A percentile compares a stretch with the other conserved stretches of the same genome.
Conservation (phyloP, 805 yeast species). For the Nadsonia fulvescens region DNA sequence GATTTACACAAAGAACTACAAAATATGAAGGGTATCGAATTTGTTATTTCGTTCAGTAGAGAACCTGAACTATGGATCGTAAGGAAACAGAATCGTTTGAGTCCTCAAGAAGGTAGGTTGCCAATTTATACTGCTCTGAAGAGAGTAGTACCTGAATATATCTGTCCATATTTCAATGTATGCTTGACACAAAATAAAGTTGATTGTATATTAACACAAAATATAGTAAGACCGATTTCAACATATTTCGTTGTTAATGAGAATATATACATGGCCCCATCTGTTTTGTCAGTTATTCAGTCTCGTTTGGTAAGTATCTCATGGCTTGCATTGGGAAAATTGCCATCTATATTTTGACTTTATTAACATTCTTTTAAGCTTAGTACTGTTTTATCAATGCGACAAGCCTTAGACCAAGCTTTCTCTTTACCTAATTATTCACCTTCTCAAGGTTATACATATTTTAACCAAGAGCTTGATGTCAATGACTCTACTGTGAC, state of each 20-base stretch:
- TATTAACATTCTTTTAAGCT: no score
- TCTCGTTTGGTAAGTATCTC: no score
- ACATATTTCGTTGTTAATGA: constrained; percentile 86
- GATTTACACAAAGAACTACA: constrained; percentile 38
- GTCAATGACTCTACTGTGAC: no score
- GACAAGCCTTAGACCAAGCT: constrained; percentile 29
- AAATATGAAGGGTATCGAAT: constrained; percentile 77
- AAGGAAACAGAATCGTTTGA: constrained; percentile 54
- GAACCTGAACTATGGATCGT: constrained; percentile 93
- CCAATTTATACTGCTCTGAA: no score
- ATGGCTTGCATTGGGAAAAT: no score
- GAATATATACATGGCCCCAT: constrained; percentile 81
- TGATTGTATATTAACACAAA: no score
- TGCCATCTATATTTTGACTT: no score
- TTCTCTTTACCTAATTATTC: constrained; percentile 34
- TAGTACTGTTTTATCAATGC: constrained; percentile 27
- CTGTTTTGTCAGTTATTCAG: constrained; percentile 50
- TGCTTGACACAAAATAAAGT: no score
- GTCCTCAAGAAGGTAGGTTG: constrained; percentile 32
- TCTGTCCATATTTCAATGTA: no score
- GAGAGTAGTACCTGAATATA: no score
- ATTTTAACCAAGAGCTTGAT: no score
- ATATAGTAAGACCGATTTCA: constrained; percentile 37
- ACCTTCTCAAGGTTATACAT: constrained; percentile 43
- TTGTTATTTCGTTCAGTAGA: constrained; percentile 48